phyloP scores from a whole-genome alignment of 208 protist genomes.

The Tetramitus jugosus region DNA sequence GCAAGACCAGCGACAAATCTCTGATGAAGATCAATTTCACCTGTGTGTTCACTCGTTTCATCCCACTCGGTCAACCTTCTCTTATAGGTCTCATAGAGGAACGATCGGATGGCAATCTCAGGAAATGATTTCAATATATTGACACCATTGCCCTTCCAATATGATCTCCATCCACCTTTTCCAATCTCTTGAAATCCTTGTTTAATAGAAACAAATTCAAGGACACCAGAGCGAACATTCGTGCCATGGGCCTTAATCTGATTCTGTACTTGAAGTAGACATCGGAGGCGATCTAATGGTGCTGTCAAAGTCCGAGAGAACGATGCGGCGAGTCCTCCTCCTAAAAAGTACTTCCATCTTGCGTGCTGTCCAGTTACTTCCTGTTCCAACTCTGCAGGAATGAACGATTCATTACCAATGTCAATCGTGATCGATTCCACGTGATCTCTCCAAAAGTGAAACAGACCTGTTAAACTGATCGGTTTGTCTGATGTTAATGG shows the following conservation, averaged over 20 bases:
- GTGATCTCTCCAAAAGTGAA: neutral
- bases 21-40: neutral
- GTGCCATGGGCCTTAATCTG: neutral
- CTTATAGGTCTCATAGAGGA: conserved; percentile 58
- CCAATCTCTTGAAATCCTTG: neutral
- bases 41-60: neutral
- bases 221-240: neutral
- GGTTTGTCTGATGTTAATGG: neutral
- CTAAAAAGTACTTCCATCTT: conserved; percentile 14
- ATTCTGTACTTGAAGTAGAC: conserved; percentile 61
- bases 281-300: conserved; percentile 76
- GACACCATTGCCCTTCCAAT: conserved; percentile 73
- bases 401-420: neutral
- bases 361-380: neutral
- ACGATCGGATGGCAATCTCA: conserved; percentile 74
- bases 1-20: neutral
- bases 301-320: conserved; percentile 69
- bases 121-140: conserved; percentile 77
- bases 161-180: too few relatives aligned
- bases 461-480: neutral
- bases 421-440: neutral
- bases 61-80: neutral
- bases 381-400: neutral
- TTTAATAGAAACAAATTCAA: neutral
- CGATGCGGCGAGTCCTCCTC: conserved; percentile 51